Percentiles rank a stretch among this genome's conserved stretches.
These are phyloP conservation scores for Myriosclerotinia scirpicola DNA, from an alignment of 2,329 filamentous ascomycete genomes.

Conservation along the genomic window DNA sequence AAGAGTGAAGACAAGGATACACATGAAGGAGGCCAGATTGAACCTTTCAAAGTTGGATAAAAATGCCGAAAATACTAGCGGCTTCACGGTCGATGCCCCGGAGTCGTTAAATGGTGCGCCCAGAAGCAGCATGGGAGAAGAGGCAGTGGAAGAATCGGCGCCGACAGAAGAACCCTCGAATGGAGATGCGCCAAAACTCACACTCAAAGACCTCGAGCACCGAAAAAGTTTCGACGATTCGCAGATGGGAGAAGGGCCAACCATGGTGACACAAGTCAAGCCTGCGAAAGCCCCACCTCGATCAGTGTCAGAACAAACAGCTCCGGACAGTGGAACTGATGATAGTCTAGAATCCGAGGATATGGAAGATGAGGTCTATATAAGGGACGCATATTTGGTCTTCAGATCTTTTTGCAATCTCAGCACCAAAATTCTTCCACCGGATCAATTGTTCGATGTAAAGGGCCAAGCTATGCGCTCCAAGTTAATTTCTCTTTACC, in stretches of 20 bases:
- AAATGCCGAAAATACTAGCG: conserved; percentile 37
- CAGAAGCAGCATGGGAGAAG: conserved; percentile 33
- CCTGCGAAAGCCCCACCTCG: conserved; percentile 44
- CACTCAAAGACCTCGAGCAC: conserved; percentile 65
- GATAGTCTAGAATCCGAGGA: conserved; percentile 62
- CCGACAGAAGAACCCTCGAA: conserved; percentile 33
- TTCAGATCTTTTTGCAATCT: conserved; percentile 98
- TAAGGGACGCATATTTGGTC: conserved; percentile 94
- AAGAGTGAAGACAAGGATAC: conserved; percentile 80
- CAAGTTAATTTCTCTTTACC: conserved; percentile 90
- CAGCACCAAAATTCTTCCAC: conserved; percentile 84
- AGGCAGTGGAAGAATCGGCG: conserved; percentile 32
- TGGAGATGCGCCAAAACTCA: conserved; percentile 55
- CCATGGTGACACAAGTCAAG: conserved; percentile 64
- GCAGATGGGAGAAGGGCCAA: conserved; percentile 64
- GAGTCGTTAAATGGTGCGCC: conserved; percentile 36
- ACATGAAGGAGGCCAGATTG: conserved; percentile 79
- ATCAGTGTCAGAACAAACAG: conserved; percentile 55
- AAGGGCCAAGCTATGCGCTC: conserved; percentile 96
- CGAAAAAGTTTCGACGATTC: conserved; percentile 67
- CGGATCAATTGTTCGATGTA: conserved; percentile 89
- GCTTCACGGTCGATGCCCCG: conserved; percentile 38
- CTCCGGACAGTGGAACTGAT: conserved; percentile 54
- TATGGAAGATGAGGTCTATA: conserved; percentile 90
- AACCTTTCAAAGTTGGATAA: conserved; percentile 45